Evolutionary conservation across 2,329 filamentous ascomycete genomes (phyloP).

Genomic region (Fusarium sp.): DNA sequence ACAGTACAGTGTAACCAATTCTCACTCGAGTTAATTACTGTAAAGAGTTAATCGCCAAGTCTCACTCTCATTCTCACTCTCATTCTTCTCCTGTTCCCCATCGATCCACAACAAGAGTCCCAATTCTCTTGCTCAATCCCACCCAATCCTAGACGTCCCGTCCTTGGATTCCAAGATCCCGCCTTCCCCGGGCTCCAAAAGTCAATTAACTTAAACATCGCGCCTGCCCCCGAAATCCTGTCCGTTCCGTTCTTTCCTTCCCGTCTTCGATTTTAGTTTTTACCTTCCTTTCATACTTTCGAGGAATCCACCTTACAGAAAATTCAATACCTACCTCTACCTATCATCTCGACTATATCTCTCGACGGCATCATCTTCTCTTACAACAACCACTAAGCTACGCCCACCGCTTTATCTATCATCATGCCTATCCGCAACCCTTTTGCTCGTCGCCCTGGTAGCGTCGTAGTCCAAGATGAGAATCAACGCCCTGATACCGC

Average conservation of each 20-base stretch:
- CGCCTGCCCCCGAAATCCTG: constrained; percentile 21
- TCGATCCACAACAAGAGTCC: constrained; percentile 20
- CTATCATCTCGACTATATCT: neutral
- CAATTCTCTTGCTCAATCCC: constrained; percentile 5
- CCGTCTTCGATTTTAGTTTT: constrained; percentile 15
- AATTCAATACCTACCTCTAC: neutral
- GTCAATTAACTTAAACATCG: constrained; percentile 39
- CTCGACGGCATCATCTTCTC: constrained; percentile 17
- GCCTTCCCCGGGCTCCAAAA: constrained; percentile 35
- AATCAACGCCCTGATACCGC: constrained; percentile 59
- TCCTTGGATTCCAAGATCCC: constrained; percentile 25
- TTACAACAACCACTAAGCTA: constrained; percentile 16
- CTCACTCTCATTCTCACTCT: constrained; percentile 21
- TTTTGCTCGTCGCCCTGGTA: constrained; percentile 70
- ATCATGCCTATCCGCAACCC: constrained; percentile 80
- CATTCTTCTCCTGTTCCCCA: neutral
- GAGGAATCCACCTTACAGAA: neutral
- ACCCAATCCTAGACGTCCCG: constrained; percentile 10
- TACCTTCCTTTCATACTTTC: constrained; percentile 12
- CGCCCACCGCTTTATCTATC: constrained; percentile 20
- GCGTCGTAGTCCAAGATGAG: constrained; percentile 61
- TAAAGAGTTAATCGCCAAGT: constrained; percentile 19
- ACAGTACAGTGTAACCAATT: neutral
- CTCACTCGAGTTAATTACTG: constrained; percentile 18
- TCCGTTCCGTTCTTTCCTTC: constrained; percentile 2